Evolutionary conservation across 495 filamentous ascomycete species (phyloP).

Genomic region (Neurospora sp.): DNA sequence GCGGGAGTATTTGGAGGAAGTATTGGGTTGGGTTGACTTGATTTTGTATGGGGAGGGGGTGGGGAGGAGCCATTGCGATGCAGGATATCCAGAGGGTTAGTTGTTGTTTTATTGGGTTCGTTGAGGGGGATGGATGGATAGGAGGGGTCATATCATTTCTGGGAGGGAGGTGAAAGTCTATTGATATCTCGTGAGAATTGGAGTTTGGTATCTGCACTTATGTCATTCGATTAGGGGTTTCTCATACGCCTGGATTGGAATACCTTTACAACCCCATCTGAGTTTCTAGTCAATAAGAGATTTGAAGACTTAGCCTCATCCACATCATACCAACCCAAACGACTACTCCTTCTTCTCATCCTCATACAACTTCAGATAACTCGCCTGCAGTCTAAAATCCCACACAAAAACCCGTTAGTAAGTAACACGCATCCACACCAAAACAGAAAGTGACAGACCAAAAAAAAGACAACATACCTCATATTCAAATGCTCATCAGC

Average conservation of each 20-base stretch:
- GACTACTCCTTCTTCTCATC: constrained; percentile 27
- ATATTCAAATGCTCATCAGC: constrained; percentile 74
- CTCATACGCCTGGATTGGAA: too few relatives aligned
- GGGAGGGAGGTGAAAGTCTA: too few relatives aligned
- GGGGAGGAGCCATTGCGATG: too few relatives aligned
- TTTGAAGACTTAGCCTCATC: not conserved
- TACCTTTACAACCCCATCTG: too few relatives aligned
- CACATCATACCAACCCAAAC: not conserved
- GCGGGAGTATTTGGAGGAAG: constrained; percentile 11
- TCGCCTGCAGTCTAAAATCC: constrained; percentile 49
- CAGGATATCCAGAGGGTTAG: too few relatives aligned
- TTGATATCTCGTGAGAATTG: too few relatives aligned
- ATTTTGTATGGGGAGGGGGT: not conserved
- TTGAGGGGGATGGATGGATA: too few relatives aligned
- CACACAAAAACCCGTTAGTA: not conserved
- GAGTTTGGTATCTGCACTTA: too few relatives aligned
- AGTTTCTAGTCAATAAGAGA: not conserved
- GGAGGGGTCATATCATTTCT: too few relatives aligned
- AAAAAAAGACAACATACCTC: constrained; percentile 12
- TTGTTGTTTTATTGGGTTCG: too few relatives aligned
- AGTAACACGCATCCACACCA: not conserved
- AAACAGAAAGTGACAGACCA: not conserved
- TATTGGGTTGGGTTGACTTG: constrained; percentile 18
- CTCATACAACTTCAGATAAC: constrained; percentile 47
- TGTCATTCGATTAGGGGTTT: too few relatives aligned